Percentiles rank a stretch among this genome's conserved stretches.
phyloP scores from a whole-genome alignment of 176 grass and related monocot species.

The Phyllostachys edulis region DNA sequence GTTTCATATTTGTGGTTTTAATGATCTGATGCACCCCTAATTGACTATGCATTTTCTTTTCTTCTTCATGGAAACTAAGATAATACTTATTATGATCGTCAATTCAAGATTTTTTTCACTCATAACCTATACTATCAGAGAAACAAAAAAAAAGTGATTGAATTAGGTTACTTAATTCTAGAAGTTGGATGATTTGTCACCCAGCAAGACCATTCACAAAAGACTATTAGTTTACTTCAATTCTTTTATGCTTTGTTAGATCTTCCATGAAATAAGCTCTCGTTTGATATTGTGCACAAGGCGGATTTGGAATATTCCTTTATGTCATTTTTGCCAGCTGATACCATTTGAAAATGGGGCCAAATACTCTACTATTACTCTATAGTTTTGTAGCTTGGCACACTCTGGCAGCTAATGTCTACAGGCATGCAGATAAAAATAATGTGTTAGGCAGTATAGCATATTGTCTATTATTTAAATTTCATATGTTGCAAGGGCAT shows the following conservation, averaged over 20 bases:
- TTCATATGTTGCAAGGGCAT: background rate
- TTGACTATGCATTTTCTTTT: background rate
- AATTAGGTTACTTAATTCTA: constrained; percentile 12
- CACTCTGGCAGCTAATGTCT: too few relatives aligned
- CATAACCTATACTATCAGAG: constrained; percentile 17
- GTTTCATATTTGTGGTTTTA: background rate
- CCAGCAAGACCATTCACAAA: background rate
- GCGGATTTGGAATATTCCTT: background rate
- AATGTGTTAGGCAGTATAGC: background rate
- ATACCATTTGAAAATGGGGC: background rate
- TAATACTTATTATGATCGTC: background rate
- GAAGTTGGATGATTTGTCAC: background rate
- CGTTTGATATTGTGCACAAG: background rate
- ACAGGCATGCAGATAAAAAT: background rate
- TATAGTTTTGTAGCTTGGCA: background rate
- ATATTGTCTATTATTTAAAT: background rate
- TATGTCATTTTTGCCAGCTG: background rate
- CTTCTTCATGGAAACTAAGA: background rate
- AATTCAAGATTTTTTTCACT: background rate
- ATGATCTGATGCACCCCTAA: background rate
- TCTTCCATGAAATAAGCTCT: background rate
- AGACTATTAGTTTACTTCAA: background rate
- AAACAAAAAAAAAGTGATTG: background rate
- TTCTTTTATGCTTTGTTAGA: background rate
- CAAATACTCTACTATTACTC: background rate